These are phyloP conservation scores for Nannochloris sp. DNA, from an alignment of 139 green algal species.

Conservation along the genomic window DNA sequence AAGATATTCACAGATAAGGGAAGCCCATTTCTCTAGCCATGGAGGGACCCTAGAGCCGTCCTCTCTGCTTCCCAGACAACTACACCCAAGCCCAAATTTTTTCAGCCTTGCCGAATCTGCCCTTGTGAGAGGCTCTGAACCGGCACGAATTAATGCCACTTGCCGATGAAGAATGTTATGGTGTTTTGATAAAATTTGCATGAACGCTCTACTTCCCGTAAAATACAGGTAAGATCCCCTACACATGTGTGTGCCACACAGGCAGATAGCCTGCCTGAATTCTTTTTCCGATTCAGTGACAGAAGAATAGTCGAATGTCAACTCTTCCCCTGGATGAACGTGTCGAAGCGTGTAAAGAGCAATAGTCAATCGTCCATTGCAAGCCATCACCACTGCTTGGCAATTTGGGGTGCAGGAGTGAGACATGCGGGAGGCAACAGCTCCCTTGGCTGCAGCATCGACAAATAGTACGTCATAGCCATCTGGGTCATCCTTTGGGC, in stretches of 20 bases:
- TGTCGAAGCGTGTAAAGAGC: slow-evolving; percentile 71
- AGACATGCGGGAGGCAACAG: slow-evolving; percentile 77
- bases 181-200: slow-evolving; percentile 47
- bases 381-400: slow-evolving; percentile 63
- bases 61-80: slow-evolving; percentile 29
- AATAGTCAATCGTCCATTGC: slow-evolving; percentile 69
- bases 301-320: slow-evolving; percentile 81
- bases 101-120: slow-evolving; percentile 29
- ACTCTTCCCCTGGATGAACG: slow-evolving; percentile 65
- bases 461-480: slow-evolving; percentile 80
- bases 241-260: slow-evolving; percentile 58
- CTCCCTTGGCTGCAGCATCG: slow-evolving; percentile 79
- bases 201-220: slow-evolving; percentile 64
- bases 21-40: slow-evolving; percentile 82
- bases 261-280: slow-evolving; percentile 73
- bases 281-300: slow-evolving; percentile 82
- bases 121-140: slow-evolving; percentile 18
- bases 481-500: slow-evolving; percentile 37
- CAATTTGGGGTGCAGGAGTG: slow-evolving; percentile 94
- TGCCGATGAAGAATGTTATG: slow-evolving; percentile 78
- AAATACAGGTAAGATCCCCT: slow-evolving; percentile 80
- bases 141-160: slow-evolving; percentile 38
- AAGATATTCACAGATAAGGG: slow-evolving; percentile 59
- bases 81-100: slow-evolving; percentile 35
- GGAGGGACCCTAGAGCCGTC: slow-evolving; percentile 28